Evolutionary conservation across 257 asterid genomes (phyloP).

Genomic region (Fraxinus excelsior): DNA sequence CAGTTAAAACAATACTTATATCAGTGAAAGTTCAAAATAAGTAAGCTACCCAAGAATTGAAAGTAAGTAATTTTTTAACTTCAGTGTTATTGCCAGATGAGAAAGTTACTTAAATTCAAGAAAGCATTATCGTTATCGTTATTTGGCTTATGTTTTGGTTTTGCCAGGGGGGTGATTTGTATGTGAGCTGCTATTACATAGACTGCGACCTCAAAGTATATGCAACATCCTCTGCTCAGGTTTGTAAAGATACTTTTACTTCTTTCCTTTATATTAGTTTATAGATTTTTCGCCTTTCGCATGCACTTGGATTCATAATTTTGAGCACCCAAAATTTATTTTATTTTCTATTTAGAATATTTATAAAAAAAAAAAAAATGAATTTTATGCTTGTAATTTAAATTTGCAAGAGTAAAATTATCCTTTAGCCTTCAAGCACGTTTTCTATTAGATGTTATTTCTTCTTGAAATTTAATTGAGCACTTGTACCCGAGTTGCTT

Average conservation of each 20-base stretch:
- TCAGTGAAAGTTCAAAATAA: not conserved
- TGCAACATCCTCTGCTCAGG: conserved; percentile 88
- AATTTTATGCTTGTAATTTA: not conserved
- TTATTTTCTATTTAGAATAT: not conserved
- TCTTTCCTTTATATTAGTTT: conserved; percentile 1
- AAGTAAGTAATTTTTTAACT: not conserved
- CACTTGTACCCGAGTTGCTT: not conserved
- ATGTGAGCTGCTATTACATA: conserved; percentile 78
- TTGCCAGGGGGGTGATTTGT: conserved; percentile 72
- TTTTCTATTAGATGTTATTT: not conserved
- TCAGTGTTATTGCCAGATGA: not conserved
- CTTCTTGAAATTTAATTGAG: not conserved
- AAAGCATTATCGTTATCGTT: not conserved
- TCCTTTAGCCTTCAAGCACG: not conserved
- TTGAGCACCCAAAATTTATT: not conserved
- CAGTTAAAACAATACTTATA: not conserved
- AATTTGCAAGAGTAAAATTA: not conserved
- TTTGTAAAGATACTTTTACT: conserved; percentile 20
- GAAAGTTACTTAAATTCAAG: not conserved
- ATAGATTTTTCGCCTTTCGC: not conserved
- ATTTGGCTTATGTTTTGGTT: conserved; percentile 14
- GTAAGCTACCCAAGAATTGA: not conserved
- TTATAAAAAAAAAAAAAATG: not conserved
- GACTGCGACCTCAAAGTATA: conserved; percentile 66
- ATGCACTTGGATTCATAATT: not conserved